A percentile compares a stretch with the other conserved stretches of the same genome.
These are phyloP conservation scores for Pyracantha coccinea DNA, from an alignment of 331 rosid genomes.

Conservation along the genomic window DNA sequence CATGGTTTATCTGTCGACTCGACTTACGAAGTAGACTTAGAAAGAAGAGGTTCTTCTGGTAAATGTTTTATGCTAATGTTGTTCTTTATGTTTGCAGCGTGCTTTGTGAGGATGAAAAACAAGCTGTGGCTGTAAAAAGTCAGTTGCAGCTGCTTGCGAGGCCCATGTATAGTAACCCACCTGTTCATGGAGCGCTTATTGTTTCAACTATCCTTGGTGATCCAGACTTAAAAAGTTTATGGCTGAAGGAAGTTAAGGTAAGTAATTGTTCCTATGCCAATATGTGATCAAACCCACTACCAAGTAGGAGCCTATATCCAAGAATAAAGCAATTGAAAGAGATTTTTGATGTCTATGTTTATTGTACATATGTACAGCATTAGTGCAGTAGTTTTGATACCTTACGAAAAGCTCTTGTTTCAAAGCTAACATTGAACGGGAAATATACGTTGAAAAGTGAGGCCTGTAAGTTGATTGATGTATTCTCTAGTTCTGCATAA, in stretches of 20 bases:
- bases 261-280: not conserved
- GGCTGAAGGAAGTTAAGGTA: constrained; percentile 96
- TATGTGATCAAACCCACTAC: not conserved
- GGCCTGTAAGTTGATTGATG: not conserved
- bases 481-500: not conserved
- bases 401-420: not conserved
- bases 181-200: constrained; percentile 79
- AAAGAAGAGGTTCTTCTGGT: not conserved
- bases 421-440: not conserved
- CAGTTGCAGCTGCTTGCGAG: constrained; percentile 86
- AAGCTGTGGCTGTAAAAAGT: constrained; percentile 88
- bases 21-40: not conserved
- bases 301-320: not conserved
- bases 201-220: constrained; percentile 84
- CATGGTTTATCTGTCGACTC: not conserved
- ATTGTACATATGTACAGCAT: not conserved
- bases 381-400: not conserved
- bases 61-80: not conserved
- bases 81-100: constrained; percentile 32
- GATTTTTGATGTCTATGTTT: not conserved
- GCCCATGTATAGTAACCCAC: constrained; percentile 98
- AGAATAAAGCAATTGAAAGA: not conserved
- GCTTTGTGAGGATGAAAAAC: constrained; percentile 88
- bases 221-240: constrained; percentile 59
- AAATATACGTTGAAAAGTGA: not conserved